Conservation (phyloP, 1,139 yeast genomes). For the Hemisphaericaspora lyxosophila region DNA sequence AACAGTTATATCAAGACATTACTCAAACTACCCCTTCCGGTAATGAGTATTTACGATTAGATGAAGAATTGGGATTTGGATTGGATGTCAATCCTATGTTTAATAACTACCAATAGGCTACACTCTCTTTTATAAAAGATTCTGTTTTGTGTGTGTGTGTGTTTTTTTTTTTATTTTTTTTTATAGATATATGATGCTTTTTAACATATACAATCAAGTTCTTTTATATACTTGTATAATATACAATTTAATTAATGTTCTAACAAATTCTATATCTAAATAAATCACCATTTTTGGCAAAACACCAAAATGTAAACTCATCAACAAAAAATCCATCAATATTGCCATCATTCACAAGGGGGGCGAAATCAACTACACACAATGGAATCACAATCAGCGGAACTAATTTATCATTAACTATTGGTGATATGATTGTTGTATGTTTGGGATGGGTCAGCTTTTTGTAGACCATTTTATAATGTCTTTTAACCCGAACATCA, state of each 20-base stretch:
- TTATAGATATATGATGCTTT: background rate
- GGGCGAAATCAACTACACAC: slow-evolving; percentile 33
- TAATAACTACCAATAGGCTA: slow-evolving; percentile 7
- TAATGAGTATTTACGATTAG: slow-evolving; percentile 38
- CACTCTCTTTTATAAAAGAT: background rate
- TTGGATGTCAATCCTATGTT: slow-evolving; percentile 34
- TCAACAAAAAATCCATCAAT: slow-evolving; percentile 45
- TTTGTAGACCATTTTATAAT: slow-evolving; percentile 17
- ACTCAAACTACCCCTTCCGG: slow-evolving; percentile 13
- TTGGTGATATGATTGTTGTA: slow-evolving; percentile 35
- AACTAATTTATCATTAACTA: slow-evolving; percentile 38
- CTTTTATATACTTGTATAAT: too few relatives aligned
- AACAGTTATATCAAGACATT: slow-evolving; percentile 9
- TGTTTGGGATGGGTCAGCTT: slow-evolving; percentile 14
- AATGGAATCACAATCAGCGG: slow-evolving; percentile 44
- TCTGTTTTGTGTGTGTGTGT: too few relatives aligned
- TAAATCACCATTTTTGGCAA: slow-evolving; percentile 53
- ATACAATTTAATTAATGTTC: too few relatives aligned
- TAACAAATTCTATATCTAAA: slow-evolving; percentile 28
- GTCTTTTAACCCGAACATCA: slow-evolving; percentile 35
- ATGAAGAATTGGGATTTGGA: slow-evolving; percentile 50
- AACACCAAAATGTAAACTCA: slow-evolving; percentile 46
- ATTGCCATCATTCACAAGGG: slow-evolving; percentile 40
- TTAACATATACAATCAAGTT: too few relatives aligned
- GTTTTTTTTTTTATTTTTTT: slow-evolving; percentile 1